These are phyloP conservation scores for Scenedesmus sp. DNA, from an alignment of 163 green algal genomes.

Conservation along the genomic window DNA sequence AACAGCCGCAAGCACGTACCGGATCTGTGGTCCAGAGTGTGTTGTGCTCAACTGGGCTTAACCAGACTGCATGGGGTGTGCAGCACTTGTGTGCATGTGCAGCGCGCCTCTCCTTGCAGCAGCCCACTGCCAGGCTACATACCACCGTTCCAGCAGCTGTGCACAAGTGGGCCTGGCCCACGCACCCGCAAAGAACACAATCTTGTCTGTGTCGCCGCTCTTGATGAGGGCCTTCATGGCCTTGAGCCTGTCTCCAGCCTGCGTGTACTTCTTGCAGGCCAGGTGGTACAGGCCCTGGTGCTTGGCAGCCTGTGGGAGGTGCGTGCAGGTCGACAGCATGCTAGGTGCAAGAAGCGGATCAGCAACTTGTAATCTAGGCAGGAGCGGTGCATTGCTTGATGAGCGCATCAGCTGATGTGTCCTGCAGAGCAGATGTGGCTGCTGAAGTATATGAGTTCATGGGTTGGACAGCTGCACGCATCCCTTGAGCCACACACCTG, in stretches of 20 bases:
- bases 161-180: background rate
- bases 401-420: too few species aligned
- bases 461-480: background rate
- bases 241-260: conserved; percentile 87
- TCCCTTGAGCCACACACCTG: conserved; percentile 58
- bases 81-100: background rate
- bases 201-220: conserved; percentile 85
- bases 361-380: too few species aligned
- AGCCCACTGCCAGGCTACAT: background rate
- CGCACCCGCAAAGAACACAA: conserved; percentile 88
- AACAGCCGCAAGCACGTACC: too few species aligned
- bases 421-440: too few species aligned
- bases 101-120: background rate
- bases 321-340: background rate
- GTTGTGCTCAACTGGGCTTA: background rate
- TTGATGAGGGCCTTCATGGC: conserved; percentile 87
- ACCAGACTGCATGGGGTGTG: background rate
- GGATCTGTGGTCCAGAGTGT: background rate
- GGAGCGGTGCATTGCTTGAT: too few species aligned
- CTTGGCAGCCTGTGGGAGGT: conserved; percentile 63
- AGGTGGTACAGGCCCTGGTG: conserved; percentile 84
- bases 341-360: background rate
- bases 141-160: background rate
- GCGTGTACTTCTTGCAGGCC: conserved; percentile 90
- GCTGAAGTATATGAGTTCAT: background rate